Base-by-base conservation (phyloP, 768 basidiomycete genomes). In the Glaciozyma antarctica region DNA sequence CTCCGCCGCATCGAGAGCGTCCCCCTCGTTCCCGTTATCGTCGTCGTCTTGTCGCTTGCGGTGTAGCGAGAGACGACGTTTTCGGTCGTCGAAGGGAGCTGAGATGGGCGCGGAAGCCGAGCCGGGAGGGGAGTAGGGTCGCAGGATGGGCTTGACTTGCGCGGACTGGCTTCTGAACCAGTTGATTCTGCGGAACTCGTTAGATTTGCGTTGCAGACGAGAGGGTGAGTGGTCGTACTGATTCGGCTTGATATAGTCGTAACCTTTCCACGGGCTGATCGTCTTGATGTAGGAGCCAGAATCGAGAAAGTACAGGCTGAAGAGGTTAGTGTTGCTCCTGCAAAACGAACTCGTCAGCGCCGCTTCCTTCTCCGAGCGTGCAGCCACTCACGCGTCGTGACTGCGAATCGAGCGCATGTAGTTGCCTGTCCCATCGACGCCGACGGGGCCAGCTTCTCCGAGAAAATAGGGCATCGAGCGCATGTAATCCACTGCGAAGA, bases 391-490 rank as follows among this genome's bases (percentile, higher is more conserved):
- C 57, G 61, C 32, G 2, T 56, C 61, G 49, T 67, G 52, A 10
- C 61, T 38, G 1, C 62, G 59, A n/a, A 74, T 62, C 45, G 63
- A 55, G 26, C 71, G 63, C 21, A 70, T 49, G 74, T 95, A 97
- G 74, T 98, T 98, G 10, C 93, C 91, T 3, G 87, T 86, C 0
- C 94, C 94, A 71, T 89, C 88, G 0, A 97, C 81, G 72, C 86
- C 85, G 68, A 83, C 82, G 4, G 93, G 92, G 2, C 94, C 94
- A 10, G 80, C 75, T 71, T 88, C 81, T 9, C 89, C 85, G 7
- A 97, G 77, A 60, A 86, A 91, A 74, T 92, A 95, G 0, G 94
- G 94, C 64, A 97, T 79, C 1, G 79, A 81, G 74, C 86, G 85
- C 83, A 91, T 82, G 51, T 73, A 62, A 30, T 61, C 65, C 65